Evolutionary conservation across 495 filamentous ascomycete genomes (phyloP).

Genomic region (Jackrogersella multiformis): DNA sequence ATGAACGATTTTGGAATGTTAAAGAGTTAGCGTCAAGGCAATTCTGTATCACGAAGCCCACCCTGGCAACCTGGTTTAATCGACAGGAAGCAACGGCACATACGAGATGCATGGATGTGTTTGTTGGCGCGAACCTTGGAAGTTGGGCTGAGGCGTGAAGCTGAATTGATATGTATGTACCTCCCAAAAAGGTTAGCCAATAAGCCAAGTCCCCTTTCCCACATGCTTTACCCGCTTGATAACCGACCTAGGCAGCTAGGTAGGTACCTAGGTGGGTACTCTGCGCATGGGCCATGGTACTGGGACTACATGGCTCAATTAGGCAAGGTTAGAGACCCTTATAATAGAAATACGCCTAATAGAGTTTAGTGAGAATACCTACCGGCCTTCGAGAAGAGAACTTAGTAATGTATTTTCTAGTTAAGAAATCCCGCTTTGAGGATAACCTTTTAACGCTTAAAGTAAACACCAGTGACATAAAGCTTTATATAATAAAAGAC

Average conservation of each 20-base stretch:
- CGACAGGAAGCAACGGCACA: background rate
- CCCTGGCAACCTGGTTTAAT: too few relatives aligned
- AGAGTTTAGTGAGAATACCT: too few relatives aligned
- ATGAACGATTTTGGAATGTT: background rate
- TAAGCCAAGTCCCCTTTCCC: conserved; percentile 14
- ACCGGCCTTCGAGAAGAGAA: too few relatives aligned
- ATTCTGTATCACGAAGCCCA: background rate
- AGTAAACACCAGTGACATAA: too few relatives aligned
- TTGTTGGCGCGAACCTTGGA: too few relatives aligned
- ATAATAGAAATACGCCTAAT: background rate
- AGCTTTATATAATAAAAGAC: too few relatives aligned
- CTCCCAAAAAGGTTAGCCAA: conserved; percentile 21
- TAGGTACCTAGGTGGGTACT: too few relatives aligned
- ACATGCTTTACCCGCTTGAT: conserved; percentile 15
- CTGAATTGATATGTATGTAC: background rate
- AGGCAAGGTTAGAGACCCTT: background rate
- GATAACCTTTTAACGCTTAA: too few relatives aligned
- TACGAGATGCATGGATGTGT: background rate
- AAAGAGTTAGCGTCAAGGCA: background rate
- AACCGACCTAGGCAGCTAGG: too few relatives aligned
- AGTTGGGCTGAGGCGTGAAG: conserved; percentile 7
- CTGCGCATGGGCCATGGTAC: conserved; percentile 9
- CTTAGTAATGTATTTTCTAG: too few relatives aligned
- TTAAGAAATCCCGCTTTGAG: background rate
- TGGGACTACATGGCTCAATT: background rate